Base-by-base conservation (phyloP, 345 rosid genomes). In the Erucastrum elatum region DNA sequence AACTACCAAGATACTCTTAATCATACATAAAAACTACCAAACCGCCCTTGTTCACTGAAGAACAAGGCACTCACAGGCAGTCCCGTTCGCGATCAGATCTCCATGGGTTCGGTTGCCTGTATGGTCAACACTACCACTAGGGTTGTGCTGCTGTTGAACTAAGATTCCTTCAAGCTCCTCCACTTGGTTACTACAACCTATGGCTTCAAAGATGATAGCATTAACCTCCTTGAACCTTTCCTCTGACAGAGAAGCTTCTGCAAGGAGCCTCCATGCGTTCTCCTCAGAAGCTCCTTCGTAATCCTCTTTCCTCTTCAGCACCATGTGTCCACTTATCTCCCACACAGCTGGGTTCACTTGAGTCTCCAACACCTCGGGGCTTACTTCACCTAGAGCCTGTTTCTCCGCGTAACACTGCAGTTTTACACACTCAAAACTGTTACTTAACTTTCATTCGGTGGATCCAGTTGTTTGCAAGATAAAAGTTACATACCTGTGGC, bases 301-400 rank as follows among this genome's bases (percentile, higher is more conserved):
- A 84, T 95, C 98, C 83, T 87, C 82, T 86, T 84, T 95, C 88
- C 96, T 91, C 87, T 95, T 93, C 41, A 95, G 81, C 77, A 95
- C 99, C 84, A 95, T 93, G 68, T 95, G 99, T 13, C 99, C 99
- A 63, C 98, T 93, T 17, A 95, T 95, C 76, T 95, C 99, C 99
- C 98, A 95, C 64, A 95, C 99, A 0, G 99, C 99, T 63, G 99
- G 99, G 82, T 95, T 95, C 84, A 95, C 99, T 68, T 93, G 99
- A 2, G 99, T 95, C 69, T 93, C 98, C 75, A 93, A 81, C 56
- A 95, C 87, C 85, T 91, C 94, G 0, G 86, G 37, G 81, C 91
- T 91, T 75, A 95, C 99, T 83, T 95, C 98, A 69, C 98, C 99
- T 16, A 91, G 90, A 71, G 99, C 99, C 88, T 91, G 99, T 70